Evolutionary conservation across 176 grass and related monocot species (phyloP).

Genomic region (Carex scoparia): DNA sequence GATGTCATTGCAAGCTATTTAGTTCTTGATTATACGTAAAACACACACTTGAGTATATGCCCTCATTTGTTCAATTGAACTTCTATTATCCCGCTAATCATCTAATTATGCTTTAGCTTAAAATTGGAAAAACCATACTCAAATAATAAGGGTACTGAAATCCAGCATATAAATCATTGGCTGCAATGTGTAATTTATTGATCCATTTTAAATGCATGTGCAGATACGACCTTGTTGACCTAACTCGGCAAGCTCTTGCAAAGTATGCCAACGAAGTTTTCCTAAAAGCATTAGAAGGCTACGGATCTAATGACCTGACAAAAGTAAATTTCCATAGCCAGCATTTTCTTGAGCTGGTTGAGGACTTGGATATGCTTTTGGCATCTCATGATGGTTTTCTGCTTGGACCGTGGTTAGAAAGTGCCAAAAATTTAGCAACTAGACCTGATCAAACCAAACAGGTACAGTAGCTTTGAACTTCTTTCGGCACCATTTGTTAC

Average conservation of each 20-base stretch:
- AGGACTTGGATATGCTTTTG: slow-evolving; percentile 52
- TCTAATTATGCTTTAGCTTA: neutral
- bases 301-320: slow-evolving; percentile 38
- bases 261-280: slow-evolving; percentile 78
- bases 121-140: neutral
- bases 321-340: slow-evolving; percentile 35
- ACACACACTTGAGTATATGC: neutral
- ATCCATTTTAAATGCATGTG: slow-evolving; percentile 7
- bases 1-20: neutral
- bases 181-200: neutral
- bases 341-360: slow-evolving; percentile 54
- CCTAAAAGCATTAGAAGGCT: slow-evolving; percentile 48
- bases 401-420: slow-evolving; percentile 77
- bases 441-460: slow-evolving; percentile 43
- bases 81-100: neutral
- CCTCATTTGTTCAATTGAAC: neutral
- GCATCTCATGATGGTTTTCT: slow-evolving; percentile 73
- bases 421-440: slow-evolving; percentile 57
- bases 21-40: neutral
- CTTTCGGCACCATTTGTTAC: neutral
- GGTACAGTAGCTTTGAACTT: slow-evolving; percentile 27
- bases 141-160: neutral
- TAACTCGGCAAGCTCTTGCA: slow-evolving; percentile 71
- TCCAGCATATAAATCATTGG: neutral
- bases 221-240: slow-evolving; percentile 79